Evolutionary conservation across 2,329 filamentous ascomycete genomes (phyloP).

Genomic region (Fusarium pseudograminearum): DNA sequence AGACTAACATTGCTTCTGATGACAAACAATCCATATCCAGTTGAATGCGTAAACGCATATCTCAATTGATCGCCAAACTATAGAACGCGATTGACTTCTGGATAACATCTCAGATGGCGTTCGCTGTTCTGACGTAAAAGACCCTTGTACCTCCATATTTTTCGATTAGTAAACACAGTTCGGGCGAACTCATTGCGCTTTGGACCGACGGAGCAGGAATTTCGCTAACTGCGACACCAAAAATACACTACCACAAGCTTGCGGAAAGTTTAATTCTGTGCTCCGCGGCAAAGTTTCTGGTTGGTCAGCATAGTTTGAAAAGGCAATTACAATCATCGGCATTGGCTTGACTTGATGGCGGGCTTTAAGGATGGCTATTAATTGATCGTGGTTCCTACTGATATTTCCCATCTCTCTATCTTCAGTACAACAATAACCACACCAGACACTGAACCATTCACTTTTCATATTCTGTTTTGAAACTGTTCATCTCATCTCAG

Average conservation of each 20-base stretch:
- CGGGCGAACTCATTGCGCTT: not conserved
- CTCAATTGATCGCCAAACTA: too few relatives aligned
- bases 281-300: not conserved
- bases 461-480: not conserved
- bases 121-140: too few relatives aligned
- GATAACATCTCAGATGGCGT: too few relatives aligned
- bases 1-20: too few relatives aligned
- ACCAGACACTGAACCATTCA: fast-evolving
- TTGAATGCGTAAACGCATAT: too few relatives aligned
- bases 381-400: fast-evolving
- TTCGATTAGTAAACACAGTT: not conserved
- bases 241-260: not conserved
- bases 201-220: not conserved
- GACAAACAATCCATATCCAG: too few relatives aligned
- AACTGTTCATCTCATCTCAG: not conserved
- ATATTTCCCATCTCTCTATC: not conserved
- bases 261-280: not conserved
- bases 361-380: not conserved
- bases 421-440: not conserved
- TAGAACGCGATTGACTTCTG: too few relatives aligned
- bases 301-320: not conserved
- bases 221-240: not conserved
- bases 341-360: not conserved
- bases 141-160: too few relatives aligned
- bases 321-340: not conserved